A percentile compares a stretch with the other conserved stretches of the same genome.
Conservation (phyloP, 176 grass and related monocot species). For the Ampelocalamus luodianensis region DNA sequence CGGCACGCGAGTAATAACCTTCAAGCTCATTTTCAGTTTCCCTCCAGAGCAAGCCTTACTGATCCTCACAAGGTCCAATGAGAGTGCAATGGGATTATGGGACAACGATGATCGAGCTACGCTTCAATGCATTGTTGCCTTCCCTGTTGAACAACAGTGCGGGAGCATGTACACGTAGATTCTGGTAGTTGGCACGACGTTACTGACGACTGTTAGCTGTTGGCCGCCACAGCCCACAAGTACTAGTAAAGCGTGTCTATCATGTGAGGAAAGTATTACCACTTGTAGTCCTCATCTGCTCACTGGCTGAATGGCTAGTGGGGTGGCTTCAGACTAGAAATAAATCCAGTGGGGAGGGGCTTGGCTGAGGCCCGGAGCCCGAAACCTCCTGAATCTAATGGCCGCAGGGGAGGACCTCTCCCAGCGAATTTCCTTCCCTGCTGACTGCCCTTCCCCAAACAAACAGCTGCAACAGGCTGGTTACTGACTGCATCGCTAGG, state of each 20-base stretch:
- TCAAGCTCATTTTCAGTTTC: neutral
- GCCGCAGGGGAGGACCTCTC: no score
- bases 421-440: no score
- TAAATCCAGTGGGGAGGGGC: no score
- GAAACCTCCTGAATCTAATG: no score
- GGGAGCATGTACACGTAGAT: neutral
- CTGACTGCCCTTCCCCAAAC: no score
- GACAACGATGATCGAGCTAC: neutral
- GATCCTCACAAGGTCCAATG: no score
- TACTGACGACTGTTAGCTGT: neutral
- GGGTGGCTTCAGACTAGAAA: no score
- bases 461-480: no score
- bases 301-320: neutral
- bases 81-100: no score
- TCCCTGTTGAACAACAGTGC: neutral
- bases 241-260: neutral
- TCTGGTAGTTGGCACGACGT: neutral
- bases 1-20: neutral
- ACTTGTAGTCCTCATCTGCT: neutral
- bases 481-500: no score
- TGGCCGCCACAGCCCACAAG: neutral
- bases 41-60: neutral
- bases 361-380: no score
- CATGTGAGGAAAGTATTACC: neutral
- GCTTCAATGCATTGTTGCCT: neutral